Conservation (phyloP, 169 alveolate genomes). For the Theileria orientalis region DNA sequence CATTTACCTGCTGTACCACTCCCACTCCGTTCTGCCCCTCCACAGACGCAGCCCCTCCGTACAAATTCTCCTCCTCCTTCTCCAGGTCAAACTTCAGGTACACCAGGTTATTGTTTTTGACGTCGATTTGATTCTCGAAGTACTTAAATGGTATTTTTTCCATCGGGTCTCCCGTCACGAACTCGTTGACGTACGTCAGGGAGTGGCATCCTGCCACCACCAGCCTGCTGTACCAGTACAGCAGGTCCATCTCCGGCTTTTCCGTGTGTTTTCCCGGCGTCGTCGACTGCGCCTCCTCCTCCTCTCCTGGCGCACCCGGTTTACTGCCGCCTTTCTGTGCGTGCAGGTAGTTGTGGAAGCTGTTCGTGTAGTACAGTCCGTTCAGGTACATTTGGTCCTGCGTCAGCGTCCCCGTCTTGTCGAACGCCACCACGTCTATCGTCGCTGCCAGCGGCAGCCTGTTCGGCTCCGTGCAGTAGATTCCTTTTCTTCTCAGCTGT, state of each 20-base stretch:
- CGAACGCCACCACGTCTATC: slow-evolving; percentile 90
- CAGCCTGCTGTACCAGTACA: background rate
- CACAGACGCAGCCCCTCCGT: slow-evolving; percentile 21
- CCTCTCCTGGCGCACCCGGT: background rate
- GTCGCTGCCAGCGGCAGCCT: slow-evolving; percentile 96
- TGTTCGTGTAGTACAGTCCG: slow-evolving; percentile 73
- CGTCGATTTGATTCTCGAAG: slow-evolving; percentile 53
- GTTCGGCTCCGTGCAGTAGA: slow-evolving; percentile 98
- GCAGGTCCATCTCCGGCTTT: background rate
- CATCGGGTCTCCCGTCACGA: slow-evolving; percentile 94
- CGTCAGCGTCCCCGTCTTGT: slow-evolving; percentile 98
- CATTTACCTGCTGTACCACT: background rate
- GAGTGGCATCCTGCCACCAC: slow-evolving; percentile 95
- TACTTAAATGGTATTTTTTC: slow-evolving; percentile 87
- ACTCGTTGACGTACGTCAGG: slow-evolving; percentile 80
- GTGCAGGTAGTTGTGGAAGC: too few relatives aligned
- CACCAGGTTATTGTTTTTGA: slow-evolving; percentile 20
- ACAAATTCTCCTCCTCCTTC: too few relatives aligned
- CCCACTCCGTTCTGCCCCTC: too few relatives aligned
- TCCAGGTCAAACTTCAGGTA: too few relatives aligned
- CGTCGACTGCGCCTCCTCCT: background rate
- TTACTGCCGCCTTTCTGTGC: slow-evolving; percentile 62
- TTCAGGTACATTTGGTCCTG: slow-evolving; percentile 84
- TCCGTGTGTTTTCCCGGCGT: background rate
- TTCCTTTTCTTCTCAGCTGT: slow-evolving; percentile 85